Evolutionary conservation across 768 basidiomycete genomes (phyloP).

Genomic region (Suillus weaverae): DNA sequence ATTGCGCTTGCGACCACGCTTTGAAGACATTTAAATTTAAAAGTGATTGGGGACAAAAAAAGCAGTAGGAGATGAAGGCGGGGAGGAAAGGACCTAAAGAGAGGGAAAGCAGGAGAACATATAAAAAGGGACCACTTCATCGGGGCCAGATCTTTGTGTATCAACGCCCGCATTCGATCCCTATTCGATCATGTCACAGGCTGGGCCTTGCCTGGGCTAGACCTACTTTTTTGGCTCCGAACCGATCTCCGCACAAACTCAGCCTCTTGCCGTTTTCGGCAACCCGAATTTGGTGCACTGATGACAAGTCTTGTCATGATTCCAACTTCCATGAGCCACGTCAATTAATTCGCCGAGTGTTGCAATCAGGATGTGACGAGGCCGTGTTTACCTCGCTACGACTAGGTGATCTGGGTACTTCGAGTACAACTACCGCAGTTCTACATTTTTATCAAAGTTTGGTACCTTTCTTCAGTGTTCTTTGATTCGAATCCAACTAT

Average conservation of each 20-base stretch:
- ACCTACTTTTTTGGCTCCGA: slow-evolving; percentile 23
- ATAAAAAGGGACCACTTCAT: slow-evolving; percentile 38
- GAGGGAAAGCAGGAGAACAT: slow-evolving; percentile 38
- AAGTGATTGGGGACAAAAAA: slow-evolving; percentile 11
- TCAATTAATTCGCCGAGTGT: slow-evolving; percentile 1
- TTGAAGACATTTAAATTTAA: slow-evolving; percentile 65
- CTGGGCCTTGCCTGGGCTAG: slow-evolving; percentile 30
- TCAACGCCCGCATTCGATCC: slow-evolving; percentile 32
- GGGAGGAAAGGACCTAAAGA: slow-evolving; percentile 32
- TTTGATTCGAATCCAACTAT: neutral
- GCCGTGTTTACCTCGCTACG: neutral
- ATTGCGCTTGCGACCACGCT: slow-evolving; percentile 80
- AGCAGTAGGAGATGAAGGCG: slow-evolving; percentile 29
- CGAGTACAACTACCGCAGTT: neutral
- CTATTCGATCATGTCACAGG: slow-evolving; percentile 38
- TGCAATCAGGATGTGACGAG: neutral
- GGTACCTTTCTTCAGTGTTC: neutral
- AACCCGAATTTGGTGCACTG: neutral
- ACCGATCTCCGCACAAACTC: slow-evolving; percentile 33
- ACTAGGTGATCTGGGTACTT: neutral
- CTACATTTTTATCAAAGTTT: neutral
- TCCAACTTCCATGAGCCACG: slow-evolving; percentile 4
- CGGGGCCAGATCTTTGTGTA: slow-evolving; percentile 38
- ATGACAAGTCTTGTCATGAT: slow-evolving; percentile 4
- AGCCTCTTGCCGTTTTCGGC: slow-evolving; percentile 16